Evolutionary conservation across 2,329 filamentous ascomycete genomes (phyloP).

Genomic region (Trichophaea hybrida): DNA sequence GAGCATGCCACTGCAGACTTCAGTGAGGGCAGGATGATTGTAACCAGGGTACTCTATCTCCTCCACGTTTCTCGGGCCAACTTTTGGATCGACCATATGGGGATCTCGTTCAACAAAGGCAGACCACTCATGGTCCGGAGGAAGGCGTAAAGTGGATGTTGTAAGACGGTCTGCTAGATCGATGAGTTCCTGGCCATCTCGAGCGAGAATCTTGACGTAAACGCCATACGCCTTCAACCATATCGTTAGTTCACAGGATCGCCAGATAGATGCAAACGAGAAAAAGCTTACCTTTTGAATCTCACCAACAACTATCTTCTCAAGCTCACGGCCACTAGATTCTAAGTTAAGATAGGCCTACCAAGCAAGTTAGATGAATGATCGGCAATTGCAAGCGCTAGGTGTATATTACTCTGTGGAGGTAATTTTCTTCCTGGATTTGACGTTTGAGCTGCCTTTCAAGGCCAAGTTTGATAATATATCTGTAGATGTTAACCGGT

Average conservation of each 20-base stretch:
- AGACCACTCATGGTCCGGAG: constrained; percentile 84
- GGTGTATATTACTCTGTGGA: constrained; percentile 54
- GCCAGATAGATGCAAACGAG: not conserved
- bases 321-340: constrained; percentile 81
- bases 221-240: constrained; percentile 60
- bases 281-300: constrained; percentile 45
- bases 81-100: constrained; percentile 71
- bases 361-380: constrained; percentile 2
- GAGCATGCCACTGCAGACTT: constrained; percentile 78
- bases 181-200: constrained; percentile 73
- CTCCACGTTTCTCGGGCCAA: constrained; percentile 62
- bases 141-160: constrained; percentile 75
- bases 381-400: not conserved
- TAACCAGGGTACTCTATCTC: constrained; percentile 86
- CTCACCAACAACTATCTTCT: constrained; percentile 91
- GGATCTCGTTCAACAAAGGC: constrained; percentile 66
- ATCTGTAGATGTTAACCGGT: constrained; percentile 31
- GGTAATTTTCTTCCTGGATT: constrained; percentile 91
- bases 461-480: constrained; percentile 68
- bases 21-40: constrained; percentile 65
- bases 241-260: not conserved
- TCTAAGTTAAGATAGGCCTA: constrained; percentile 91
- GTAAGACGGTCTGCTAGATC: constrained; percentile 67
- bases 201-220: constrained; percentile 77
- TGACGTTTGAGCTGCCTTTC: constrained; percentile 85